These are phyloP conservation scores for Phytomonas francai DNA, from an alignment of 208 protist species.

Conservation along the genomic window DNA sequence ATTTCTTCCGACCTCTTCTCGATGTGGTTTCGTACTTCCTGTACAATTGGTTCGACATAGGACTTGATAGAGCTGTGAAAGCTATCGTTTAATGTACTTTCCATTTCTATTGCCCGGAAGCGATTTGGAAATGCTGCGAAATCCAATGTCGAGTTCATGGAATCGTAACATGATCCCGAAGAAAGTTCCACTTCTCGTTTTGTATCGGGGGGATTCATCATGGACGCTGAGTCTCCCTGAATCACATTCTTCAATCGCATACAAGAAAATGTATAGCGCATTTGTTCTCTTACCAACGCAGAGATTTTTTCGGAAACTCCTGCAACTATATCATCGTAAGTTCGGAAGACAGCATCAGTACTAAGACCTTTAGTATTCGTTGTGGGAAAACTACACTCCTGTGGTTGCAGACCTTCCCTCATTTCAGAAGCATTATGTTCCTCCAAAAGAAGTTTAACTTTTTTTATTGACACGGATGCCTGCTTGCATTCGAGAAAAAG, in stretches of 20 bases:
- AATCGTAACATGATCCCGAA: not conserved
- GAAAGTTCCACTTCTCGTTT: not conserved
- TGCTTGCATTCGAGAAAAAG: conserved; percentile 5
- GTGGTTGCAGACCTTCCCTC: not conserved
- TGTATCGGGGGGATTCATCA: not conserved
- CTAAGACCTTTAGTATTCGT: not conserved
- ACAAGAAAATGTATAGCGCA: not conserved
- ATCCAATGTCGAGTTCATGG: not conserved
- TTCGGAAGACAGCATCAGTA: not conserved
- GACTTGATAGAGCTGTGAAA: not conserved
- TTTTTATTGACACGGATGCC: conserved; percentile 6
- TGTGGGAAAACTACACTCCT: conserved; percentile 9
- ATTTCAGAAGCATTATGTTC: conserved; percentile 13
- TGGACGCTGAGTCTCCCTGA: not conserved
- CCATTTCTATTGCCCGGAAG: not conserved
- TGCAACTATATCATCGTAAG: conserved; percentile 18
- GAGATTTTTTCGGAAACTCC: conserved; percentile 16
- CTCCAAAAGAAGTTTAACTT: conserved; percentile 14
- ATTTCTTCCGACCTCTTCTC: conserved; percentile 18
- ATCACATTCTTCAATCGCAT: not conserved
- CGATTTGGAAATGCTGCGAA: not conserved
- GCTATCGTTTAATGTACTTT: not conserved
- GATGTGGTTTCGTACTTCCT: conserved; percentile 20
- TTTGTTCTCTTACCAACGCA: conserved; percentile 13
- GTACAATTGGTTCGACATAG: conserved; percentile 11